Evolutionary conservation across 352 stramenopile species (phyloP).

Genomic region (Phytophthora colocasiae): DNA sequence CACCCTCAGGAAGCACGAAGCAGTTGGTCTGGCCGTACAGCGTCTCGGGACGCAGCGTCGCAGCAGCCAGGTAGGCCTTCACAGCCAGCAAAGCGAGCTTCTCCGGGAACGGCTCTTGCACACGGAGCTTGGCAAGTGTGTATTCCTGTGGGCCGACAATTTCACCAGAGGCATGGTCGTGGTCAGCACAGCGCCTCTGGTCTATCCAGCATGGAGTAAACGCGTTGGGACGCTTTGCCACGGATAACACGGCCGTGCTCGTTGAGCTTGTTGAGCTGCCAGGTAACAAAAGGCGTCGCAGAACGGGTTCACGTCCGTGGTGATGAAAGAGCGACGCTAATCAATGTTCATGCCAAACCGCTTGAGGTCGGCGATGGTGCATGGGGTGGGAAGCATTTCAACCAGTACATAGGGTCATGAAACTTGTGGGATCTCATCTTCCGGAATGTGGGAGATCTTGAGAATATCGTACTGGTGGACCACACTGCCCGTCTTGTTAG

Average conservation of each 20-base stretch:
- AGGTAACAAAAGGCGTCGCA: slow-evolving; percentile 99
- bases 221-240: slow-evolving; percentile 98
- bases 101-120: slow-evolving; percentile 82
- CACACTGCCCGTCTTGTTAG: slow-evolving; percentile 97
- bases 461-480: slow-evolving; percentile 99
- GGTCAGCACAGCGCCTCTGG: slow-evolving; percentile 99
- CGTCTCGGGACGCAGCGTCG: slow-evolving; percentile 99
- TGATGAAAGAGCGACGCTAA: slow-evolving; percentile 99
- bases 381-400: slow-evolving; percentile 99
- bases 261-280: slow-evolving; percentile 98
- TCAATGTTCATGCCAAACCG: slow-evolving; percentile 97
- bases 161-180: slow-evolving; percentile 98
- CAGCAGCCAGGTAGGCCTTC: slow-evolving; percentile 97
- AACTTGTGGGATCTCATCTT: slow-evolving; percentile 98
- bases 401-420: slow-evolving; percentile 97
- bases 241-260: slow-evolving; percentile 89
- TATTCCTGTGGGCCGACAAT: slow-evolving; percentile 99
- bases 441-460: slow-evolving; percentile 90
- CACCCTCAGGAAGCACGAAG: slow-evolving; percentile 98
- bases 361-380: slow-evolving; percentile 97
- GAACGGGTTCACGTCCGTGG: slow-evolving; percentile 99
- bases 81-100: slow-evolving; percentile 79
- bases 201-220: slow-evolving; percentile 98
- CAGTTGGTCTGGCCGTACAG: slow-evolving; percentile 99
- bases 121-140: slow-evolving; percentile 98